These are phyloP conservation scores for Byssothecium circinans DNA, from an alignment of 2,329 filamentous ascomycete species.

Conservation along the genomic window DNA sequence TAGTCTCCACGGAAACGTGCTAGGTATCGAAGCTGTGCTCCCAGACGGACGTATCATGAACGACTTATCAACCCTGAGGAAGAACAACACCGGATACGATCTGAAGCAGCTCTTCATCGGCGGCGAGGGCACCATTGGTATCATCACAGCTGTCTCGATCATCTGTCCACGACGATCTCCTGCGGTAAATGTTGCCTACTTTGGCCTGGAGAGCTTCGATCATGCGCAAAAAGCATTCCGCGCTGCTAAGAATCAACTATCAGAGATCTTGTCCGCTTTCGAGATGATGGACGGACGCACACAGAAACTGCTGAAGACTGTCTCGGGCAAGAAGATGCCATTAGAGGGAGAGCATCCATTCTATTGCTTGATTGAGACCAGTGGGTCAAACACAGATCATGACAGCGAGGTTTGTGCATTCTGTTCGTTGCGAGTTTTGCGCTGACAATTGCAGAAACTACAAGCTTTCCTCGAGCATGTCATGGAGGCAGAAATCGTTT, in stretches of 20 bases:
- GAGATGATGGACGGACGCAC: slow-evolving; percentile 92
- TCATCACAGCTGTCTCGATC: slow-evolving; percentile 88
- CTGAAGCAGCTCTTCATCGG: slow-evolving; percentile 96
- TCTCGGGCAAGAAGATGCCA: slow-evolving; percentile 76
- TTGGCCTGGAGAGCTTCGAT: slow-evolving; percentile 87
- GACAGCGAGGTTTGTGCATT: slow-evolving; percentile 62
- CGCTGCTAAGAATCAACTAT: slow-evolving; percentile 85
- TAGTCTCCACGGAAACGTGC: slow-evolving; percentile 87
- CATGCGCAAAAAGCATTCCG: slow-evolving; percentile 83
- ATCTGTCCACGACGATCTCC: slow-evolving; percentile 84
- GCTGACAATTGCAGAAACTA: slow-evolving; percentile 65
- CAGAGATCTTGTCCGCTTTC: slow-evolving; percentile 95
- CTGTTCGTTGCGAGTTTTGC: no score
- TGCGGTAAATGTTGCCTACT: slow-evolving; percentile 92
- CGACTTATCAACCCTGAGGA: slow-evolving; percentile 83
- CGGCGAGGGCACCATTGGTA: slow-evolving; percentile 89
- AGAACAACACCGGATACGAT: slow-evolving; percentile 99
- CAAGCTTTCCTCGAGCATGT: slow-evolving; percentile 88
- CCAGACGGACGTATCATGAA: slow-evolving; percentile 91
- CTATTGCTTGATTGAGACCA: slow-evolving; percentile 96
- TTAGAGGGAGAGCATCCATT: slow-evolving; percentile 85
- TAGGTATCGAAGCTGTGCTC: slow-evolving; percentile 90
- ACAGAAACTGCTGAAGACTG: slow-evolving; percentile 63
- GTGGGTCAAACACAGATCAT: slow-evolving; percentile 90
- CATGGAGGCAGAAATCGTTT: slow-evolving; percentile 82